Evolutionary conservation across 2,329 filamentous ascomycete genomes (phyloP).

Genomic region (Ophiocordyceps australis): DNA sequence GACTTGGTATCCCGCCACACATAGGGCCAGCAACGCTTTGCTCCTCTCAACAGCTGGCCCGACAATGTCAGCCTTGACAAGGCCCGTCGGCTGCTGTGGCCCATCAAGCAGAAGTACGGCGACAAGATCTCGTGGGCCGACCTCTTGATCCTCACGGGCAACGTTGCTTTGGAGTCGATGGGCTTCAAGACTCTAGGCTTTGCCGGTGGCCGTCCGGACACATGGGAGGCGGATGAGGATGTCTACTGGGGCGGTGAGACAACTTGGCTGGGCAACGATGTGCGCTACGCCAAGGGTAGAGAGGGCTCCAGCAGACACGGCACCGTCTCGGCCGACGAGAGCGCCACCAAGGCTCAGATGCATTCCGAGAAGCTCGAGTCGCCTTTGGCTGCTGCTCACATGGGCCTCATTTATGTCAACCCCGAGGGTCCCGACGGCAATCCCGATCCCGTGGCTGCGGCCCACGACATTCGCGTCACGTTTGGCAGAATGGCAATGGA

Average conservation of each 20-base stretch:
- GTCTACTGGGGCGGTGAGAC: constrained; percentile 63
- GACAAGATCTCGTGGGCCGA: constrained; percentile 72
- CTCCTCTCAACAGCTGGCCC: constrained; percentile 65
- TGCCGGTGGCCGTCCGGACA: constrained; percentile 52
- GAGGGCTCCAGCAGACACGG: constrained; percentile 18
- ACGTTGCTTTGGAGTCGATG: constrained; percentile 63
- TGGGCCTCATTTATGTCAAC: constrained; percentile 72
- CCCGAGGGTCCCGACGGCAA: constrained; percentile 59
- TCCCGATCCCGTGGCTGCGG: constrained; percentile 51
- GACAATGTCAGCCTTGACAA: constrained; percentile 68
- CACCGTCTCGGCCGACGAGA: constrained; percentile 13
- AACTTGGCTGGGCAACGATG: constrained; percentile 59
- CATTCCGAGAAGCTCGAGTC: constrained; percentile 40
- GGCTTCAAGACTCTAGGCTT: constrained; percentile 59
- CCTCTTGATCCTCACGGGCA: constrained; percentile 51
- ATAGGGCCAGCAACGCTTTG: constrained; percentile 57
- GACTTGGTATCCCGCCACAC: too few species aligned
- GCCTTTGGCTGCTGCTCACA: constrained; percentile 45
- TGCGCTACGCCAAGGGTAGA: constrained; percentile 40
- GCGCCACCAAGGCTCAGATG: constrained; percentile 30
- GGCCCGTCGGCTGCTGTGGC: constrained; percentile 62
- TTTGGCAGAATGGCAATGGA: constrained; percentile 73
- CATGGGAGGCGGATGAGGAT: constrained; percentile 59
- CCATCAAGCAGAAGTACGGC: constrained; percentile 73
- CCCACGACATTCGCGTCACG: constrained; percentile 53